These are phyloP conservation scores for Pseudoperonospora humuli DNA, from an alignment of 352 stramenopile species.

Conservation along the genomic window DNA sequence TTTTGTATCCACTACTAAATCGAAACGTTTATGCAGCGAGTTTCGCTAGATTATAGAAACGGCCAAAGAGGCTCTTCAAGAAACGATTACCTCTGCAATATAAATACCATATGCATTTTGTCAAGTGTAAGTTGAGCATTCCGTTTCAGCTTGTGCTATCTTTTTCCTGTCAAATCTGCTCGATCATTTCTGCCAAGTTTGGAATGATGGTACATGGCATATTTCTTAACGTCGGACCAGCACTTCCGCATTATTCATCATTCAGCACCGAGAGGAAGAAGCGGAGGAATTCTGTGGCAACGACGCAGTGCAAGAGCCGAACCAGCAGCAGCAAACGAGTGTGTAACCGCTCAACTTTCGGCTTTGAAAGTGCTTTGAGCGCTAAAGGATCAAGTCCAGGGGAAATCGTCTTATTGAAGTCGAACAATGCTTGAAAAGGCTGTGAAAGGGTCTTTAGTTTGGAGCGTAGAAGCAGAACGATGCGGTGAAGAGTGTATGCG, in stretches of 20 bases:
- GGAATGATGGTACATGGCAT: background rate
- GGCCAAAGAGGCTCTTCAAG: too few species aligned
- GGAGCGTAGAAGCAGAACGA: slow-evolving; percentile 1
- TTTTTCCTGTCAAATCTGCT: background rate
- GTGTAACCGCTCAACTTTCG: background rate
- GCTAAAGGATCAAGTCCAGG: slow-evolving; percentile 1
- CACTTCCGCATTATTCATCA: too few species aligned
- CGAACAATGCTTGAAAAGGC: slow-evolving; percentile 4
- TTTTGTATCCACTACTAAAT: too few species aligned
- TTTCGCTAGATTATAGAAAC: too few species aligned
- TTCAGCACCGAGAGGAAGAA: background rate
- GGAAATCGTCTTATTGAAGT: slow-evolving; percentile 15
- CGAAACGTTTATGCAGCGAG: too few species aligned
- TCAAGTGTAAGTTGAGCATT: too few species aligned
- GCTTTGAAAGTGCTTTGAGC: background rate
- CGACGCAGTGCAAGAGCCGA: background rate
- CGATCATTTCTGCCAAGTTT: background rate
- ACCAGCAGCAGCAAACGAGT: background rate
- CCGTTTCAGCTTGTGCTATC: too few species aligned
- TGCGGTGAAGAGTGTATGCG: slow-evolving; percentile 2
- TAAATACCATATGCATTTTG: too few species aligned
- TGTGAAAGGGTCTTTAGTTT: background rate
- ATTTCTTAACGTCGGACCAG: background rate
- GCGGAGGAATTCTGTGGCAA: background rate
- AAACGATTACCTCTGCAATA: too few species aligned